phyloP scores from a whole-genome alignment of 495 filamentous ascomycete species.

The Neurospora sp. region DNA sequence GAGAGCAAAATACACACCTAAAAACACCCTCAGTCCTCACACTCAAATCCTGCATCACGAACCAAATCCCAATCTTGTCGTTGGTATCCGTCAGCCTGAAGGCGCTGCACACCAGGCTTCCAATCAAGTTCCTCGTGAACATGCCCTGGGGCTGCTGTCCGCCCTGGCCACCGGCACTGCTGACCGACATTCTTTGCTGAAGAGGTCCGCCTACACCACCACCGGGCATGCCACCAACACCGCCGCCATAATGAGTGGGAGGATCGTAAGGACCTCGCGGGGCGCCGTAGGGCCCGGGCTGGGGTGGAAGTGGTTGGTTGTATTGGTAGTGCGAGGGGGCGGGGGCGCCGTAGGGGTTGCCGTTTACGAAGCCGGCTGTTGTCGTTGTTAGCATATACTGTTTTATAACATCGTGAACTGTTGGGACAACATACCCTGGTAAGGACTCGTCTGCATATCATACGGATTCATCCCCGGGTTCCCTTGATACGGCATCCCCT shows the following conservation, averaged over 20 bases:
- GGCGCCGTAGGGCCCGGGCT: conserved; percentile 11
- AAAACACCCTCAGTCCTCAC: conserved; percentile 75
- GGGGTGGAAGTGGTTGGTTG: conserved; percentile 11
- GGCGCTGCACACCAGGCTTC: conserved; percentile 82
- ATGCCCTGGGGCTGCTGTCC: conserved; percentile 56
- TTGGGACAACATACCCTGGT: conserved; percentile 17
- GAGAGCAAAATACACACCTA: too few species aligned
- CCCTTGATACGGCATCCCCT: conserved; percentile 13
- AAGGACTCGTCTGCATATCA: conserved; percentile 13
- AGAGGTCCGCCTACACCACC: not conserved
- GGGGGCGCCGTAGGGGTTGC: conserved; percentile 12
- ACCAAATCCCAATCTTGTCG: conserved; percentile 89
- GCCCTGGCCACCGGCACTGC: conserved; percentile 6
- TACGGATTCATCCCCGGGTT: conserved; percentile 16
- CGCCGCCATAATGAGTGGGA: not conserved
- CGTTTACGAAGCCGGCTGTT: conserved; percentile 10
- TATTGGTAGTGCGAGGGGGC: conserved; percentile 22
- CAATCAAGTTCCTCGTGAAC: conserved; percentile 95
- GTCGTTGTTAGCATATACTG: not conserved
- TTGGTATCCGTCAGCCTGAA: conserved; percentile 75
- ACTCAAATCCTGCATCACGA: conserved; percentile 90
- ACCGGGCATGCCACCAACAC: conserved; percentile 6
- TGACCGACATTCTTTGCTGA: conserved; percentile 28
- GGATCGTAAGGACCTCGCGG: conserved; percentile 16
- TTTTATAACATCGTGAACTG: too few species aligned